Conservation (phyloP, 768 basidiomycete genomes). For the Pleurotus eryngii region DNA sequence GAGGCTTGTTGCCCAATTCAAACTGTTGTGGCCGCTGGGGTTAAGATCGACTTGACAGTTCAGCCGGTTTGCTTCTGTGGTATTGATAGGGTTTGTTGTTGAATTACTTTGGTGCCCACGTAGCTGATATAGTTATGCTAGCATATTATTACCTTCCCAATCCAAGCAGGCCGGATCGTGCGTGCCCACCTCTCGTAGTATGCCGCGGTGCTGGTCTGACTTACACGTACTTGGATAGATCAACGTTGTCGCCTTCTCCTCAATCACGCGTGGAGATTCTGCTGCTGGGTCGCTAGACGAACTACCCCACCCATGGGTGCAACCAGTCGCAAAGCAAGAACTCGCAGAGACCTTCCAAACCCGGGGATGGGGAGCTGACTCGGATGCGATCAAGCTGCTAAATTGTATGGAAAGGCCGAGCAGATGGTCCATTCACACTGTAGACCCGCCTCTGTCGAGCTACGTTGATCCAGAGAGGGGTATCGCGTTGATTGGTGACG, state of each 20-base stretch:
- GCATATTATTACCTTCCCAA: conserved; percentile 54
- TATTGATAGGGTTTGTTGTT: conserved; percentile 35
- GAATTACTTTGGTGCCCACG: not conserved
- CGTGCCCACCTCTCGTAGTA: conserved; percentile 8
- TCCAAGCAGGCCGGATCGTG: conserved; percentile 40
- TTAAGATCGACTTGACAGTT: conserved; percentile 33
- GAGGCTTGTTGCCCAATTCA: conserved; percentile 41
- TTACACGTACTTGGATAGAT: conserved; percentile 21
- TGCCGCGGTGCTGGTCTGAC: not conserved
- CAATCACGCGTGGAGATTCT: conserved; percentile 26
- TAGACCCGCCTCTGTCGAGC: conserved; percentile 41
- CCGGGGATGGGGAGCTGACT: conserved; percentile 36
- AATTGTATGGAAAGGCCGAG: conserved; percentile 40
- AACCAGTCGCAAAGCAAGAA: conserved; percentile 36
- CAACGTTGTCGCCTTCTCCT: conserved; percentile 44
- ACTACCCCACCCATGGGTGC: conserved; percentile 38
- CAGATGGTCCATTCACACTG: conserved; percentile 51
- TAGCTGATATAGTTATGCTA: conserved; percentile 15
- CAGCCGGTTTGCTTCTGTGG: conserved; percentile 43
- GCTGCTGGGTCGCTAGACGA: conserved; percentile 8
- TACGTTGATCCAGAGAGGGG: conserved; percentile 34
- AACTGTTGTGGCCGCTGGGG: conserved; percentile 35
- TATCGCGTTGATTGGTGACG: conserved; percentile 53
- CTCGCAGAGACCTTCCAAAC: conserved; percentile 33
- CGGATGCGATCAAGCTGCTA: conserved; percentile 37